A percentile compares a stretch with the other conserved stretches of the same genome.
These are phyloP conservation scores for Nidularia pulvinata DNA, from an alignment of 768 basidiomycete genomes.

Conservation along the genomic window DNA sequence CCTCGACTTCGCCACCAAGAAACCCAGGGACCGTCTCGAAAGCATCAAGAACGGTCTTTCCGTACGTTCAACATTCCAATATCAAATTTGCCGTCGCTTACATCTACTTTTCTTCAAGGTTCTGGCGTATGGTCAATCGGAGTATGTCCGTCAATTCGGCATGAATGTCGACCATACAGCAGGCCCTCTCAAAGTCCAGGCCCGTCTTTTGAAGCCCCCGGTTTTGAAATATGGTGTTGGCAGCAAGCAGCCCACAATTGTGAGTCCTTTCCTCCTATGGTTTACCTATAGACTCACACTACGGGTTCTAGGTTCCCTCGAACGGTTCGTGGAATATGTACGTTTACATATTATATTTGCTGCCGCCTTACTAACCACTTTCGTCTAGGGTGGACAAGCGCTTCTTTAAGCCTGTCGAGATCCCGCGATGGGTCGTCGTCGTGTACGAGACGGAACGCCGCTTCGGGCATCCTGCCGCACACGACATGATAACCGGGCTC, in stretches of 20 bases:
- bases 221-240: constrained; percentile 63
- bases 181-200: constrained; percentile 56
- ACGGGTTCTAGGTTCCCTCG: constrained; percentile 42
- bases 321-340: constrained; percentile 85
- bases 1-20: constrained; percentile 70
- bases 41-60: constrained; percentile 58
- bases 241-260: constrained; percentile 57
- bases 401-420: constrained; percentile 56
- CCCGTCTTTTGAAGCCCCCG: constrained; percentile 65
- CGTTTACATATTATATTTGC: constrained; percentile 9
- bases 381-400: constrained; percentile 66
- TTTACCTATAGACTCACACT: constrained; percentile 3
- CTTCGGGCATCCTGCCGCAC: constrained; percentile 45
- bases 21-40: constrained; percentile 55
- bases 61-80: constrained; percentile 23
- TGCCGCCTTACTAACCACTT: neutral
- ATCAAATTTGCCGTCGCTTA: neutral
- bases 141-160: constrained; percentile 75
- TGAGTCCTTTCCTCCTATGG: constrained; percentile 5
- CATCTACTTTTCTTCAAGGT: constrained; percentile 30
- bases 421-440: constrained; percentile 63
- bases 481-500: constrained; percentile 58
- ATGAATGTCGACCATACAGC: constrained; percentile 53
- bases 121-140: constrained; percentile 69
- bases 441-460: constrained; percentile 63